Conservation (phyloP, 129 eudicot species). For the Ambrosia artemisiifolia region DNA sequence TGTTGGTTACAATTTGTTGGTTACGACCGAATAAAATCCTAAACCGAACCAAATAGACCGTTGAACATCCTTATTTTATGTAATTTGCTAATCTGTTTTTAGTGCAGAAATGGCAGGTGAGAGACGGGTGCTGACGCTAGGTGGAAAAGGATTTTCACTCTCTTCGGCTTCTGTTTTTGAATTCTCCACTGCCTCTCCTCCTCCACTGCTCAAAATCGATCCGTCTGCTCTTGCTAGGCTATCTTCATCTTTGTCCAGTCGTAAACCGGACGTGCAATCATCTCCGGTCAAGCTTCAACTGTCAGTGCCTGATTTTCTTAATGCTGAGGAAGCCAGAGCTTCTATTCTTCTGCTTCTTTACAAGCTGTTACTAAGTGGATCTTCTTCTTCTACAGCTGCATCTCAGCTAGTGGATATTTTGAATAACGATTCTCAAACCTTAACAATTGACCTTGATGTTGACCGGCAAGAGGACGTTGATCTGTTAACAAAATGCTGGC, state of each 20-base stretch:
- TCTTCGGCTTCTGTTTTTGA: conserved; percentile 47
- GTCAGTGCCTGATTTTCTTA: conserved; percentile 37
- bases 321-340: conserved; percentile 44
- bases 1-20: no score
- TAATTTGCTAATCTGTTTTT: not conserved
- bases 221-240: conserved; percentile 49
- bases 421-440: conserved; percentile 13
- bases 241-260: conserved; percentile 34
- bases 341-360: conserved; percentile 39
- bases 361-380: conserved; percentile 36
- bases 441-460: conserved; percentile 9
- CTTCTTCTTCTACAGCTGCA: conserved; percentile 30
- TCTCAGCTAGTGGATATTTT: conserved; percentile 40
- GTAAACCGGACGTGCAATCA: conserved; percentile 6
- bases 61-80: no score
- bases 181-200: conserved; percentile 37
- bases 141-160: conserved; percentile 67
- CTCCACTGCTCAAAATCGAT: conserved; percentile 42
- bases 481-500: conserved; percentile 18
- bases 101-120: conserved; percentile 34
- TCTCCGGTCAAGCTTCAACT: conserved; percentile 23
- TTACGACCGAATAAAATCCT: no score
- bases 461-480: conserved; percentile 7
- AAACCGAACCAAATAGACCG: no score
- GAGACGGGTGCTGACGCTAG: conserved; percentile 40